Conservation (phyloP, 495 filamentous ascomycete species). For the Penicillium crystallinum region DNA sequence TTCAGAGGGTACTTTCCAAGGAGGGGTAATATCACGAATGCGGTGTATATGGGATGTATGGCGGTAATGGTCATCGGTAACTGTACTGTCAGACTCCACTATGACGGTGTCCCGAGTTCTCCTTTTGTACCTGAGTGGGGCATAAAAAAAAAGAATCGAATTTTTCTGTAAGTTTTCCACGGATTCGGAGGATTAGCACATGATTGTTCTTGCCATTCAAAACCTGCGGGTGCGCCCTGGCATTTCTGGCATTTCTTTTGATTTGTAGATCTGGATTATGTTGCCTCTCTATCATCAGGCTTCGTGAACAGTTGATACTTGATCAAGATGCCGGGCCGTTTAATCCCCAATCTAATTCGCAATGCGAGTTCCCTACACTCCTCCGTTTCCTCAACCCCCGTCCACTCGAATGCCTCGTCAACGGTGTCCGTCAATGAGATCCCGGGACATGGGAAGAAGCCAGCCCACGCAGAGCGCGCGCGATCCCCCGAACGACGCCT, state of each 20-base stretch:
- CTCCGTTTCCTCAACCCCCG: slow-evolving; percentile 31
- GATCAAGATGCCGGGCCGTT: slow-evolving; percentile 45
- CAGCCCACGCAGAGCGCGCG: slow-evolving; percentile 27
- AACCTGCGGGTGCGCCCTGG: slow-evolving; percentile 8
- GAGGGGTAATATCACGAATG: background rate
- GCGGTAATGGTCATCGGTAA: background rate
- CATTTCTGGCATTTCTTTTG: background rate
- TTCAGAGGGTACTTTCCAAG: background rate
- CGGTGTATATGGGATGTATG: background rate
- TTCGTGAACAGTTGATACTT: too few relatives aligned
- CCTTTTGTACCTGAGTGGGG: background rate
- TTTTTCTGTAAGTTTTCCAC: slow-evolving; percentile 20
- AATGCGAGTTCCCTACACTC: slow-evolving; percentile 34
- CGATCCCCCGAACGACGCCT: slow-evolving; percentile 42
- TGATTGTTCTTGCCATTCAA: slow-evolving; percentile 20
- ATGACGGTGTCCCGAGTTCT: slow-evolving; percentile 11
- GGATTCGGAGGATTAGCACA: slow-evolving; percentile 24
- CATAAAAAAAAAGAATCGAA: background rate
- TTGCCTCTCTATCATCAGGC: too few relatives aligned
- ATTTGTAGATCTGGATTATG: too few relatives aligned
- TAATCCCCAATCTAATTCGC: slow-evolving; percentile 43
- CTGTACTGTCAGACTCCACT: slow-evolving; percentile 6
- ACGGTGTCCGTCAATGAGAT: slow-evolving; percentile 43
- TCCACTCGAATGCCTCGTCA: slow-evolving; percentile 38
- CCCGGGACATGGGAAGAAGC: slow-evolving; percentile 30